Evolutionary conservation across 306 rosid genomes (phyloP).

Genomic region (Malus asiatica): DNA sequence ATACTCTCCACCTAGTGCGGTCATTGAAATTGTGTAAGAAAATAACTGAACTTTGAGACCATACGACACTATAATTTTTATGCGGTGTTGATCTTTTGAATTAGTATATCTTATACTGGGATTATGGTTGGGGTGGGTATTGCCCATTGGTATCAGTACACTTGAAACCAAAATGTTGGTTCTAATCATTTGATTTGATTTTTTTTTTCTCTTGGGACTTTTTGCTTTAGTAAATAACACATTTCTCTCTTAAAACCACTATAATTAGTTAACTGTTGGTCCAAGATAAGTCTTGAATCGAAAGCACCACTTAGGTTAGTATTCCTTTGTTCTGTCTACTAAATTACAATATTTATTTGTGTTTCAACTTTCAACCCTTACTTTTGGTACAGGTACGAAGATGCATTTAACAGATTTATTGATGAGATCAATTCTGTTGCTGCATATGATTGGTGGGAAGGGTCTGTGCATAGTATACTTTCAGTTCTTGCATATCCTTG

Average conservation of each 20-base stretch:
- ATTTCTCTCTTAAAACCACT: neutral
- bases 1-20: conserved; percentile 90
- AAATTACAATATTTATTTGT: conserved; percentile 10
- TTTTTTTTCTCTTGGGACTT: neutral
- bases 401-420: conserved; percentile 91
- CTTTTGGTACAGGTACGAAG: conserved; percentile 74
- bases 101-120: neutral
- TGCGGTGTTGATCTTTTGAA: conserved; percentile 7
- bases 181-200: neutral
- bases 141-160: neutral
- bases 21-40: conserved; percentile 96
- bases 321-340: neutral
- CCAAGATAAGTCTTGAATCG: neutral
- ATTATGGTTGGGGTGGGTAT: no score
- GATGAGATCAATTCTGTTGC: conserved; percentile 91
- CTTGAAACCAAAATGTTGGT: neutral
- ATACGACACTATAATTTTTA: conserved; percentile 6
- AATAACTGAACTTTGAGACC: conserved; percentile 12
- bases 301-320: neutral
- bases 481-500: conserved; percentile 92
- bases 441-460: conserved; percentile 99
- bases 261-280: neutral
- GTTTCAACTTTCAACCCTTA: conserved; percentile 1
- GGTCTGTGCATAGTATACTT: conserved; percentile 93
- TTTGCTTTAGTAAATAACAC: neutral